These are phyloP conservation scores for Kluyveromyces wickerhamii DNA, from an alignment of 805 yeast genomes.

Conservation along the genomic window DNA sequence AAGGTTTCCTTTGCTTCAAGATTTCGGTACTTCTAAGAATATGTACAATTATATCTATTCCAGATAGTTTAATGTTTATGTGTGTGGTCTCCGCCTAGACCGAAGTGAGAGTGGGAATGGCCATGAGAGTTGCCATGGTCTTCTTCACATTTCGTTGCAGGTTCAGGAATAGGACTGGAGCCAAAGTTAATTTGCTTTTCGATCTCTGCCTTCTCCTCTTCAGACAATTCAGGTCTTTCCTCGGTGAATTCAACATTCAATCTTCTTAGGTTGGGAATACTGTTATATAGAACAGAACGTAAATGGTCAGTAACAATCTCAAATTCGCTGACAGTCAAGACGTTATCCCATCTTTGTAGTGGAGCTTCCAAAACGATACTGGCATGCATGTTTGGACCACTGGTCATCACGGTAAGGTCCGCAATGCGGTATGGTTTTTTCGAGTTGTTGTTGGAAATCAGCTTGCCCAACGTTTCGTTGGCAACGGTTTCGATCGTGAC, in stretches of 20 bases:
- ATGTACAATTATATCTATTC: slow-evolving; percentile 3
- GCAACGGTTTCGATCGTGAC: slow-evolving; percentile 35
- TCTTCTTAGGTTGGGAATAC: slow-evolving; percentile 38
- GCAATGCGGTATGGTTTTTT: slow-evolving; percentile 32
- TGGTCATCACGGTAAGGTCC: slow-evolving; percentile 41
- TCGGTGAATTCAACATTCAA: slow-evolving; percentile 36
- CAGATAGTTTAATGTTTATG: slow-evolving; percentile 15
- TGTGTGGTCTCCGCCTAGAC: slow-evolving; percentile 14
- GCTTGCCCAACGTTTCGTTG: slow-evolving; percentile 26
- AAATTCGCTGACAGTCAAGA: slow-evolving; percentile 34
- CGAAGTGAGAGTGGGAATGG: slow-evolving; percentile 19
- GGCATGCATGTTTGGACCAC: slow-evolving; percentile 49
- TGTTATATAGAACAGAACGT: slow-evolving; percentile 28
- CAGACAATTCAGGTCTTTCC: slow-evolving; percentile 22
- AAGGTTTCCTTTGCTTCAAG: no score
- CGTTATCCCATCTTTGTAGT: slow-evolving; percentile 39
- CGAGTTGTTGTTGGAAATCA: slow-evolving; percentile 37
- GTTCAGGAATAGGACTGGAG: slow-evolving; percentile 5
- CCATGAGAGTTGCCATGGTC: slow-evolving; percentile 11
- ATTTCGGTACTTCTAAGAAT: no score
- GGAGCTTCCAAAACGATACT: slow-evolving; percentile 33
- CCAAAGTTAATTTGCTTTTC: slow-evolving; percentile 9
- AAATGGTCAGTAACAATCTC: slow-evolving; percentile 35
- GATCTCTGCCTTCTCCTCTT: slow-evolving; percentile 16
- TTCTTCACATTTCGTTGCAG: slow-evolving; percentile 3